Percentiles rank a stretch among this genome's conserved stretches.
phyloP scores from a whole-genome alignment of 2,329 filamentous ascomycete species.

The Atkinsonella texensis region DNA sequence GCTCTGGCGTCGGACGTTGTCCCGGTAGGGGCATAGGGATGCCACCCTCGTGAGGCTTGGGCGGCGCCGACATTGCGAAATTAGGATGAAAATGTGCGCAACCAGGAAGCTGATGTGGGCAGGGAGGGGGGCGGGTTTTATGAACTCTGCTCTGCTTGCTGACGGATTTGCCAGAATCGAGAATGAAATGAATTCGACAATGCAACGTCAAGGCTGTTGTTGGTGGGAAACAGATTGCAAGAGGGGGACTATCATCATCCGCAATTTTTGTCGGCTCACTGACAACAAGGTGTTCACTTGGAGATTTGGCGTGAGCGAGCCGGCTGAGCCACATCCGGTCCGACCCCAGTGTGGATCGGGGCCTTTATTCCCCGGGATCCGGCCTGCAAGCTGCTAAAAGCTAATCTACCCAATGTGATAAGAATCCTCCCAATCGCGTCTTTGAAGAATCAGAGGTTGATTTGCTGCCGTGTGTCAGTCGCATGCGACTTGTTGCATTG shows the following conservation, averaged over 20 bases:
- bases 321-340: conserved; percentile 2
- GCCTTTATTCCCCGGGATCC: conserved; percentile 18
- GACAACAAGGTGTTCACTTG: conserved; percentile 28
- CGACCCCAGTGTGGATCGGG: conserved; percentile 9
- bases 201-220: neutral
- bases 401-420: no score
- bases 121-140: no score
- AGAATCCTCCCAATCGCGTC: neutral
- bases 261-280: conserved; percentile 8
- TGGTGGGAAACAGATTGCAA: neutral
- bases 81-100: neutral
- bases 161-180: neutral
- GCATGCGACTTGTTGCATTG: neutral
- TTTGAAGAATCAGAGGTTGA: neutral
- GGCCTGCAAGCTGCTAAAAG: no score
- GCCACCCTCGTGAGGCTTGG: conserved; percentile 14
- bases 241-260: neutral
- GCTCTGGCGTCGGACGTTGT: conserved; percentile 61
- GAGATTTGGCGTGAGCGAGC: neutral
- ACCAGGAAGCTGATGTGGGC: conserved; percentile 4
- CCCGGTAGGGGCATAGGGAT: conserved; percentile 14
- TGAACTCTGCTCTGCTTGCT: neutral
- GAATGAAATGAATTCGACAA: neutral
- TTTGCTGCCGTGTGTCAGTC: neutral
- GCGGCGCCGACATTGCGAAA: conserved; percentile 17